Percentiles rank a stretch among this genome's conserved stretches.
Evolutionary conservation across 176 grass and related monocot genomes (phyloP).

Genomic region (Musa troglodytarum): DNA sequence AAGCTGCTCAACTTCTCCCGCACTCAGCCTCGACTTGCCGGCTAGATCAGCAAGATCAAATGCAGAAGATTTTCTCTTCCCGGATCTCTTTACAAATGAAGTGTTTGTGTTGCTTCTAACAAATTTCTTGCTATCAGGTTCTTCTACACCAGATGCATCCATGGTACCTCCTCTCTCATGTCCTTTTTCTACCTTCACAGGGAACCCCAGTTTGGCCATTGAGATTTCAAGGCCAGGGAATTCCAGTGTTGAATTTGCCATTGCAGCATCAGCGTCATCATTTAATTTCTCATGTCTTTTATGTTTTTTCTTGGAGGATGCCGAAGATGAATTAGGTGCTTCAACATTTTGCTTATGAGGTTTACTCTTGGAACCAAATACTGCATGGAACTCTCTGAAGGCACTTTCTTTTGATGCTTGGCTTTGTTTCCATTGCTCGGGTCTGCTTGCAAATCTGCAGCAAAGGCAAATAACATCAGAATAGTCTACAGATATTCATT

Average conservation of each 20-base stretch:
- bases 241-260: background rate
- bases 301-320: conserved; percentile 28
- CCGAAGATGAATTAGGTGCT: conserved; percentile 21
- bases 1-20: conserved; percentile 56
- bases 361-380: conserved; percentile 57
- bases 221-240: conserved; percentile 16
- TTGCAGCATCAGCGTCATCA: conserved; percentile 18
- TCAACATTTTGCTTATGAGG: conserved; percentile 2
- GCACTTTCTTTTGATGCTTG: conserved; percentile 78
- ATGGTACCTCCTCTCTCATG: conserved; percentile 18
- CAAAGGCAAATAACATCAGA: background rate
- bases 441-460: conserved; percentile 69
- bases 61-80: conserved; percentile 41
- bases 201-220: conserved; percentile 22
- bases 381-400: conserved; percentile 48
- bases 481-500: background rate
- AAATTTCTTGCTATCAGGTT: conserved; percentile 32
- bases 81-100: conserved; percentile 38
- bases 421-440: conserved; percentile 65
- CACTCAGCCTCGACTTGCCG: conserved; percentile 54
- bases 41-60: conserved; percentile 67
- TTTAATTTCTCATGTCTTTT: conserved; percentile 26
- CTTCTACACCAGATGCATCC: conserved; percentile 17
- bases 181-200: background rate
- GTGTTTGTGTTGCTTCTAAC: conserved; percentile 23